Base-by-base conservation (phyloP, 2,329 filamentous ascomycete species). In the Cryoendolithus antarcticus region DNA sequence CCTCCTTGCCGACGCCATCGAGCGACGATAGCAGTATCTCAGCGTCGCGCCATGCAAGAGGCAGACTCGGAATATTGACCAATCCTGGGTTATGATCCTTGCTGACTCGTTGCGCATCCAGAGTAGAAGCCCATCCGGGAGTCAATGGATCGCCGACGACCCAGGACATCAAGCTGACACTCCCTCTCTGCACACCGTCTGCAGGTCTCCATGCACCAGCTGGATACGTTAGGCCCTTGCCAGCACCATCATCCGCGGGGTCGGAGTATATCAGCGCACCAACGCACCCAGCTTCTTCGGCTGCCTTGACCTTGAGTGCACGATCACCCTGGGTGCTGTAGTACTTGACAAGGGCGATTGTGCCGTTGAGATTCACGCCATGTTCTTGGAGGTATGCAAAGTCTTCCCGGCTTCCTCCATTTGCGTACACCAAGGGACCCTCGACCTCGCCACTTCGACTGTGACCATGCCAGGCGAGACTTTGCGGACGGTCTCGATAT, bases 181-280 rank as follows among this genome's bases (percentile, higher is more conserved):
- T 74, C 3, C 82, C 88, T 54, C 89, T 72, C 58, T 91, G 85
- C 2, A 95, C 82, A 34, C 79, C 82, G 53, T 91, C 85, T 11
- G 13, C 35, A 0, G 88, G 85, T 74, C 89, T 81, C 60, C 72
- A 93, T 15, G 77, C 75, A 29, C 86, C 88, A 15, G 82, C 67
- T 0, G 89, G 88, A 48, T 80, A 86, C 0, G 75, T 70, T 1
- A 77, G 68, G 3, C 86, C 88, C 48, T 75, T 74, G 21, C 74
- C 60, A 52, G 88, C 91, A 1, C 86, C 86, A 55, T 93, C 82
- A 37, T 95, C 82, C 1, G 72, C 71, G 0, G 89, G 89, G 56
- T 96, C 91, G 37, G 81, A 93, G 65, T 95, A 98, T 42, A 94
- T 83, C 40, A 98, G 74, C 52, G 86, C 93, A 9, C 89, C 91